Evolutionary conservation across 768 basidiomycete genomes (phyloP).

Genomic region (Pleurotus pulmonarius): DNA sequence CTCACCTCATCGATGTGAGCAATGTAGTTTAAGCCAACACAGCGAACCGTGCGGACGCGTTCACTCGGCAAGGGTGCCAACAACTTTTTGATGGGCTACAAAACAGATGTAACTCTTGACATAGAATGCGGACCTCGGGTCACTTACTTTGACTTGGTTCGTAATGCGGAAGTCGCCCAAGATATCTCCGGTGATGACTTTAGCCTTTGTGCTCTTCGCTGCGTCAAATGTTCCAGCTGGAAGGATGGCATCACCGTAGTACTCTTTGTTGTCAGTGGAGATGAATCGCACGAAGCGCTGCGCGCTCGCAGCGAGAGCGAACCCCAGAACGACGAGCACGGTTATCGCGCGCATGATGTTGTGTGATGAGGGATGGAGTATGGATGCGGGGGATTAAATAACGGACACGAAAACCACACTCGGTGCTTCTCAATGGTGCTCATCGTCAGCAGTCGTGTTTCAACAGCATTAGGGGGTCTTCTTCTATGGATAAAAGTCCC

Average conservation of each 20-base stretch:
- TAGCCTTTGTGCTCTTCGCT: slow-evolving; percentile 26
- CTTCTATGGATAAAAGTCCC: too few species aligned
- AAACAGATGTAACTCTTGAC: neutral
- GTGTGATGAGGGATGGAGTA: too few species aligned
- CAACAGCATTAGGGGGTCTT: too few species aligned
- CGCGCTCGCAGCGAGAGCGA: slow-evolving; percentile 19
- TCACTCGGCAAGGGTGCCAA: slow-evolving; percentile 31
- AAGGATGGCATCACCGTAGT: slow-evolving; percentile 35
- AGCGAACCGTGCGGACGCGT: slow-evolving; percentile 30
- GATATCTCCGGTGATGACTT: slow-evolving; percentile 31
- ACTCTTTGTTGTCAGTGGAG: slow-evolving; percentile 30
- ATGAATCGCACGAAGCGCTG: slow-evolving; percentile 37
- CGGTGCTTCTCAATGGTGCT: too few species aligned
- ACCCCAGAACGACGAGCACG: slow-evolving; percentile 9
- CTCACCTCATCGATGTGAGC: slow-evolving; percentile 28
- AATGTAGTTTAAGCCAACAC: slow-evolving; percentile 33
- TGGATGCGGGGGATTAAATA: too few species aligned
- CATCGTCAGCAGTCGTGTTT: too few species aligned
- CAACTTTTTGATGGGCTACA: slow-evolving; percentile 27
- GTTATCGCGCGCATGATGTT: slow-evolving; percentile 13
- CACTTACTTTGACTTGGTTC: slow-evolving; percentile 27
- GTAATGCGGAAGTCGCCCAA: slow-evolving; percentile 32
- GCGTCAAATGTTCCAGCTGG: slow-evolving; percentile 26
- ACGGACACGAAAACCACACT: too few species aligned
- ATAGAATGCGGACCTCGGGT: neutral